phyloP scores from a whole-genome alignment of 2,329 filamentous ascomycete genomes.

The Graphilbum ipis-grandicollis region DNA sequence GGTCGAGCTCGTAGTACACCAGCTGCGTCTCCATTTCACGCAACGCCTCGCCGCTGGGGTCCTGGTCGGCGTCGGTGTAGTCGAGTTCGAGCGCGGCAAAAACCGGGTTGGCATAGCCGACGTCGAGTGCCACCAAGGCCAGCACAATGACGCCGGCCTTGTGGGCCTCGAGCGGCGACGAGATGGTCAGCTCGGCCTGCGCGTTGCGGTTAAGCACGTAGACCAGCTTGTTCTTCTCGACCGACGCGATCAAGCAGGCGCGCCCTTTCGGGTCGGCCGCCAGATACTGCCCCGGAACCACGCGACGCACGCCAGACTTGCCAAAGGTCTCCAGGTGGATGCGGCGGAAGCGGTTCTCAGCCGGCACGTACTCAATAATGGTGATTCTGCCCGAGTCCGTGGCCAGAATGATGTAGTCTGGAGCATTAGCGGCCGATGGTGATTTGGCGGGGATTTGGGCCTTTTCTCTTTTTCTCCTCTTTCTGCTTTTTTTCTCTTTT shows the following conservation, averaged over 20 bases:
- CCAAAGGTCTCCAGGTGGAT: slow-evolving; percentile 95
- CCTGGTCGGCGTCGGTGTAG: slow-evolving; percentile 80
- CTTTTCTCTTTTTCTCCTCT: no score
- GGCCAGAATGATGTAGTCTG: slow-evolving; percentile 91
- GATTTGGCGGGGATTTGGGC: neutral
- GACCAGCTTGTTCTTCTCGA: slow-evolving; percentile 98
- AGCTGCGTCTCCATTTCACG: slow-evolving; percentile 75
- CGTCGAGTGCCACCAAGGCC: slow-evolving; percentile 73
- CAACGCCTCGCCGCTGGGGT: slow-evolving; percentile 68
- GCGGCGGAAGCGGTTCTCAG: slow-evolving; percentile 72
- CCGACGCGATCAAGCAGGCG: slow-evolving; percentile 81
- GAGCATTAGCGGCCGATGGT: neutral
- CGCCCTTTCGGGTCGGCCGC: slow-evolving; percentile 90
- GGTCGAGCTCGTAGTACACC: slow-evolving; percentile 93
- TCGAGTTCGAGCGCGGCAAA: slow-evolving; percentile 92
- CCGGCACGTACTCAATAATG: slow-evolving; percentile 77
- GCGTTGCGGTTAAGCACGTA: slow-evolving; percentile 95
- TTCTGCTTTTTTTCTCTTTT: no score
- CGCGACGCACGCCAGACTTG: slow-evolving; percentile 85
- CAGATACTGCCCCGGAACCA: slow-evolving; percentile 89
- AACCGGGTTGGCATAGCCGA: slow-evolving; percentile 91
- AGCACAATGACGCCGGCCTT: slow-evolving; percentile 84
- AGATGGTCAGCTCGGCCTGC: slow-evolving; percentile 89
- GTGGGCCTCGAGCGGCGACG: slow-evolving; percentile 90
- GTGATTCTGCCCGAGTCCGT: slow-evolving; percentile 93